Conservation (phyloP, 2,329 filamentous ascomycete genomes). For the Hypocreales sp. region DNA sequence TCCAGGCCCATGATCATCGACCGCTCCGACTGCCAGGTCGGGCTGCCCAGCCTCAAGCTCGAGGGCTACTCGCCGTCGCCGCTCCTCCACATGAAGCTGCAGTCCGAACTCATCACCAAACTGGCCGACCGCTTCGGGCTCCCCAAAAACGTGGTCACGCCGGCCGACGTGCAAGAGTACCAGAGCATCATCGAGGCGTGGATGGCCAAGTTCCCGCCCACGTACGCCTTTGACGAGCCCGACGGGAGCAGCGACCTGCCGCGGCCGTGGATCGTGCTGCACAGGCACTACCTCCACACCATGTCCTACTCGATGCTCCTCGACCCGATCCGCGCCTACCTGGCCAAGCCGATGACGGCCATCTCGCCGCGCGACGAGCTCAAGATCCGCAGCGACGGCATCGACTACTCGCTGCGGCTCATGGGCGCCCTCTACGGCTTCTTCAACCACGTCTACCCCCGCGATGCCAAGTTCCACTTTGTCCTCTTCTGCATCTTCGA, state of each 20-base stretch:
- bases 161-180: constrained; percentile 16
- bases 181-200: constrained; percentile 22
- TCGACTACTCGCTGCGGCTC: constrained; percentile 27
- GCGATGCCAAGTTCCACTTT: constrained; percentile 32
- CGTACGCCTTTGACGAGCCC: constrained; percentile 21
- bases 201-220: constrained; percentile 24
- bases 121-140: constrained; percentile 16
- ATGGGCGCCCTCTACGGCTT: constrained; percentile 23
- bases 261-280: constrained; percentile 26
- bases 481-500: constrained; percentile 35
- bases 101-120: constrained; percentile 15
- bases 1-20: constrained; percentile 19
- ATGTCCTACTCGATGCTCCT: constrained; percentile 28
- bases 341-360: constrained; percentile 20
- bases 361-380: constrained; percentile 15
- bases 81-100: constrained; percentile 19
- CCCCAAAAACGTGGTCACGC: constrained; percentile 11
- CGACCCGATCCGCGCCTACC: constrained; percentile 26
- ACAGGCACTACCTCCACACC: constrained; percentile 28
- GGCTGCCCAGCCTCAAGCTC: constrained; percentile 15
- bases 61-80: constrained; percentile 17
- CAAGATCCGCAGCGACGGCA: constrained; percentile 21
- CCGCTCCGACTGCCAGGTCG: constrained; percentile 15
- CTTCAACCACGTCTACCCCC: constrained; percentile 26
- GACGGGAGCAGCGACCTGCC: constrained; percentile 24